Conservation (phyloP, 2,329 filamentous ascomycete species). For the Juglanconis oblonga region DNA sequence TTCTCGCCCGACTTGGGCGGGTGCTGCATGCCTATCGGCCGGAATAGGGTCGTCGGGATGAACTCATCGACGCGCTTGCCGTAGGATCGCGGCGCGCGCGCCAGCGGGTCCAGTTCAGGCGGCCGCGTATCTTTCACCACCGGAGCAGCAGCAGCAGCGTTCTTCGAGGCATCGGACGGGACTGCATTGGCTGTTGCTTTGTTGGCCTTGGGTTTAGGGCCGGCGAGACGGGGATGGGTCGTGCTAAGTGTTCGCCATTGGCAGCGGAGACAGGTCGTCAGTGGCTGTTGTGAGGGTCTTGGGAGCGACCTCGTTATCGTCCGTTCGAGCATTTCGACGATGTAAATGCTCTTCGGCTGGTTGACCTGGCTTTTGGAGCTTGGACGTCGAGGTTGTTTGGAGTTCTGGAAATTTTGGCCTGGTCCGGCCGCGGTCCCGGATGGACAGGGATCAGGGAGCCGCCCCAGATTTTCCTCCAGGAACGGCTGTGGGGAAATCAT, state of each 20-base stretch:
- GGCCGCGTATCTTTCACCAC: constrained; percentile 4
- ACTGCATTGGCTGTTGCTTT: constrained; percentile 13
- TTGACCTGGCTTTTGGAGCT: background rate
- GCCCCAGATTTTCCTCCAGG: constrained; percentile 2
- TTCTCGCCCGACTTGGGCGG: constrained; percentile 80
- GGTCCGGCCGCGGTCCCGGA: background rate
- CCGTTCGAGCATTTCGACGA: constrained; percentile 9
- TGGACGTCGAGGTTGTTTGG: background rate
- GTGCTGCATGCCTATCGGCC: constrained; percentile 77
- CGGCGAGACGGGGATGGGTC: constrained; percentile 34
- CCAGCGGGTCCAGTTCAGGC: constrained; percentile 41
- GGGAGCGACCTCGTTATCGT: background rate
- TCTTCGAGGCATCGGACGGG: constrained; percentile 20
- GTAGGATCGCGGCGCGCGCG: constrained; percentile 58
- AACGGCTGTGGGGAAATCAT: constrained; percentile 12
- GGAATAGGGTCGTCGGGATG: constrained; percentile 56
- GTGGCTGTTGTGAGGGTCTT: background rate
- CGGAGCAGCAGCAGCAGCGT: background rate
- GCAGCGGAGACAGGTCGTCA: constrained; percentile 45
- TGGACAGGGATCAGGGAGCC: background rate
- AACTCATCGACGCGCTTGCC: constrained; percentile 55
- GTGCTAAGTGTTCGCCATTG: constrained; percentile 50
- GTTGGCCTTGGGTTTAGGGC: constrained; percentile 11
- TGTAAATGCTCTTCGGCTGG: background rate
- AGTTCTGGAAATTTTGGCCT: constrained; percentile 13